Evolutionary conservation across 352 stramenopile species (phyloP).

Genomic region (Phytophthora hibernalis): DNA sequence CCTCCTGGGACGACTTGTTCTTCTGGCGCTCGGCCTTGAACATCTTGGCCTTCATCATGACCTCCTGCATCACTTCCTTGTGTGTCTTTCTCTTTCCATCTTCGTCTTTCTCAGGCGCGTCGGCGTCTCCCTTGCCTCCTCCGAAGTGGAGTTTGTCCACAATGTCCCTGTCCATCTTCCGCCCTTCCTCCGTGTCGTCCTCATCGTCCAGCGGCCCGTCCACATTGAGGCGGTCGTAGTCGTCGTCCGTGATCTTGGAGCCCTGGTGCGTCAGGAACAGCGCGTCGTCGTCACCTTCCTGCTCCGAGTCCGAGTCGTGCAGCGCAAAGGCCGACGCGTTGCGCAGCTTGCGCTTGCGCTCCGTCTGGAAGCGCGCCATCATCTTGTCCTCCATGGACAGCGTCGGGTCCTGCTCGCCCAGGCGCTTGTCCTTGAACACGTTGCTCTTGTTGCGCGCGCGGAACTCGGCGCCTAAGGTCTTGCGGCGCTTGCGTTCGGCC

Average conservation of each 20-base stretch:
- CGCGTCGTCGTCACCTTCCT: slow-evolving; percentile 59
- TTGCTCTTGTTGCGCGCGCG: slow-evolving; percentile 89
- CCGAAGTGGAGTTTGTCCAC: slow-evolving; percentile 90
- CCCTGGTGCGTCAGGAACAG: slow-evolving; percentile 84
- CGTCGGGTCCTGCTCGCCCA: slow-evolving; percentile 84
- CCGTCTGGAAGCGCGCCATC: slow-evolving; percentile 91
- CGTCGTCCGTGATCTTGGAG: slow-evolving; percentile 74
- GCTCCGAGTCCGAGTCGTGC: slow-evolving; percentile 82
- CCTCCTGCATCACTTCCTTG: slow-evolving; percentile 92
- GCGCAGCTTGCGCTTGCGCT: slow-evolving; percentile 88
- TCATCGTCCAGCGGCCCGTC: slow-evolving; percentile 68
- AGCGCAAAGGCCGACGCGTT: slow-evolving; percentile 78
- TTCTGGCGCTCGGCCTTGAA: slow-evolving; percentile 91
- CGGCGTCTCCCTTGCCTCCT: slow-evolving; percentile 44
- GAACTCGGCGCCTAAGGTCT: slow-evolving; percentile 89
- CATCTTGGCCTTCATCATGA: slow-evolving; percentile 93
- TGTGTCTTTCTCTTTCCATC: slow-evolving; percentile 79
- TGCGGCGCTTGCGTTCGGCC: slow-evolving; percentile 85
- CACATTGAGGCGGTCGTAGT: slow-evolving; percentile 72
- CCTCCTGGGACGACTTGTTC: slow-evolving; percentile 83
- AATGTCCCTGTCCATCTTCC: slow-evolving; percentile 82
- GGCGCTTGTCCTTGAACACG: slow-evolving; percentile 85
- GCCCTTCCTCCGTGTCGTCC: slow-evolving; percentile 73
- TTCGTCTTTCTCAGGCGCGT: slow-evolving; percentile 21
- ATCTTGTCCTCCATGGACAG: slow-evolving; percentile 94